Percentiles rank a stretch among this genome's conserved stretches.
Evolutionary conservation across 345 rosid species (phyloP).

Genomic region (Eucalyptus dawsonii): DNA sequence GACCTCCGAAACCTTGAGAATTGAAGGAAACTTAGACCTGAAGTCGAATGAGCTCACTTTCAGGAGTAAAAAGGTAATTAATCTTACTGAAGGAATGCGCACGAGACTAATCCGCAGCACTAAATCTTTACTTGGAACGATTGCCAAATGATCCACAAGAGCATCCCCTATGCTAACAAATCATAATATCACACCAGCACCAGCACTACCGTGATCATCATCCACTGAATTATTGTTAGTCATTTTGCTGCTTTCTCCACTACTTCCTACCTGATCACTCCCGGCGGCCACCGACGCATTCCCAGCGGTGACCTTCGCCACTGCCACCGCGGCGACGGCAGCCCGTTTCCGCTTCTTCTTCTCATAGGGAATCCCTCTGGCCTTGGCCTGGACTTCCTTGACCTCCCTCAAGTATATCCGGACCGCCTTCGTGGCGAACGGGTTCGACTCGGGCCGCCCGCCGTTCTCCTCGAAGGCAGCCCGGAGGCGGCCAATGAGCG

Average conservation of each 20-base stretch:
- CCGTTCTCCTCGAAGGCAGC: constrained; percentile 71
- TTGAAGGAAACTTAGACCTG: not conserved
- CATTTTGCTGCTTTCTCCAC: not conserved
- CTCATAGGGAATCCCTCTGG: constrained; percentile 63
- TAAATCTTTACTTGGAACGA: not conserved
- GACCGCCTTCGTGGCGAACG: constrained; percentile 59
- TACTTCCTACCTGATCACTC: not conserved
- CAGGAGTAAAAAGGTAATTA: not conserved
- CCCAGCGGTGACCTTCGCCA: constrained; percentile 3
- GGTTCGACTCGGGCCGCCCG: constrained; percentile 50
- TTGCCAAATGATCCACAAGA: not conserved
- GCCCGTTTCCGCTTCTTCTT: constrained; percentile 65
- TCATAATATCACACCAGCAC: not conserved
- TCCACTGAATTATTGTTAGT: not conserved
- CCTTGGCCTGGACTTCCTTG: constrained; percentile 58
- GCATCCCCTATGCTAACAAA: not conserved
- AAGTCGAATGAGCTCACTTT: not conserved
- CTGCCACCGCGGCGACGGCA: not conserved
- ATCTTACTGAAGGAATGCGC: not conserved
- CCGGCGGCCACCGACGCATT: not conserved
- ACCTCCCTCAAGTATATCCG: constrained; percentile 61
- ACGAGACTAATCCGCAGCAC: not conserved
- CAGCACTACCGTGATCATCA: not conserved
- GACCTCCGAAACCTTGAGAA: not conserved
- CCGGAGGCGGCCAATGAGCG: constrained; percentile 65